Evolutionary conservation across 495 filamentous ascomycete genomes (phyloP).

Genomic region (Emericellopsis terricola): DNA sequence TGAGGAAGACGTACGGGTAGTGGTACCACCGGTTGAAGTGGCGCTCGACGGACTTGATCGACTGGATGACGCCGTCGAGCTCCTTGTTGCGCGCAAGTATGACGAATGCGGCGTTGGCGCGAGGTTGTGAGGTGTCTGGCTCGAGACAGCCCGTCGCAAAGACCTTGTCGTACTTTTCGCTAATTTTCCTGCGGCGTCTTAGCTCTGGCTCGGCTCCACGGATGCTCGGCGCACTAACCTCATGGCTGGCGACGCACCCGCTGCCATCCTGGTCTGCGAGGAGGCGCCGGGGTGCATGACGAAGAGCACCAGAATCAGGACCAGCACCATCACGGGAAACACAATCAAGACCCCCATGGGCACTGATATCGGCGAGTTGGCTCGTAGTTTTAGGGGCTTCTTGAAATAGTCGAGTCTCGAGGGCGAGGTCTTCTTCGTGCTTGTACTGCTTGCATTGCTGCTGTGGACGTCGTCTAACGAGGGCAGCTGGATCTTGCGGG

Average conservation of each 20-base stretch:
- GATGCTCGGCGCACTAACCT: slow-evolving; percentile 37
- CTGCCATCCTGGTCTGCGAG: slow-evolving; percentile 71
- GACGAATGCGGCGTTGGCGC: slow-evolving; percentile 89
- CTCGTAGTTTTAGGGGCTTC: slow-evolving; percentile 77
- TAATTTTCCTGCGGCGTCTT: slow-evolving; percentile 58
- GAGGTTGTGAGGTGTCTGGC: slow-evolving; percentile 39
- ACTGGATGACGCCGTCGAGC: slow-evolving; percentile 86
- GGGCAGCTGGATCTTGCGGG: slow-evolving; percentile 12
- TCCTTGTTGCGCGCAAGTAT: slow-evolving; percentile 95
- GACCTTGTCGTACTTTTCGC: slow-evolving; percentile 89
- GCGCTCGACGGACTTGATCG: slow-evolving; percentile 91
- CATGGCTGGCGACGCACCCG: slow-evolving; percentile 78
- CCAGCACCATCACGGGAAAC: slow-evolving; percentile 81
- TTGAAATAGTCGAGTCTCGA: slow-evolving; percentile 65
- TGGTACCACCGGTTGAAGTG: slow-evolving; percentile 99
- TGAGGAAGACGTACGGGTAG: slow-evolving; percentile 98
- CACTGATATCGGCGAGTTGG: slow-evolving; percentile 87
- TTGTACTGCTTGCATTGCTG: slow-evolving; percentile 4
- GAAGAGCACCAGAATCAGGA: slow-evolving; percentile 81
- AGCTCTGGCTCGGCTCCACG: background rate
- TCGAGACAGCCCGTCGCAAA: slow-evolving; percentile 82
- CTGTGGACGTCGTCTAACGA: slow-evolving; percentile 28
- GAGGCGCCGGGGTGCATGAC: slow-evolving; percentile 73
- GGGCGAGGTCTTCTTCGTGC: slow-evolving; percentile 10
- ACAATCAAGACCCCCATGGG: slow-evolving; percentile 83